Percentiles rank a stretch among this genome's conserved stretches.
These are phyloP conservation scores for Fusarium brevicatenulatum DNA, from an alignment of 2,329 filamentous ascomycete genomes.

Conservation along the genomic window DNA sequence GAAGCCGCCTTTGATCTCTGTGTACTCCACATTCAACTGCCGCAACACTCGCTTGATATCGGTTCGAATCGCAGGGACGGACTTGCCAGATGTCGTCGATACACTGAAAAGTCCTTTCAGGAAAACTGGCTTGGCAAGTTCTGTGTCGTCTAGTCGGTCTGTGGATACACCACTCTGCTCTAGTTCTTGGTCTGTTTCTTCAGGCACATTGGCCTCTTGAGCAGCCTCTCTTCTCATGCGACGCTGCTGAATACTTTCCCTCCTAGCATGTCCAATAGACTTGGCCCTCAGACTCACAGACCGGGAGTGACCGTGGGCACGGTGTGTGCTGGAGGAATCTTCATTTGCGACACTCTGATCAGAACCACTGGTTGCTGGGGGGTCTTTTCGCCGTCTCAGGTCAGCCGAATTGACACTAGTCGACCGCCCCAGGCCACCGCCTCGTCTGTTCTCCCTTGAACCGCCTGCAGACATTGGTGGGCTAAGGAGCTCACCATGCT, in stretches of 20 bases:
- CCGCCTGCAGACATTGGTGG: constrained; percentile 73
- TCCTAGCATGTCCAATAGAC: constrained; percentile 86
- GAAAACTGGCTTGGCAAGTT: constrained; percentile 92
- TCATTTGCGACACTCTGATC: constrained; percentile 75
- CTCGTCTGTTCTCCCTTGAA: constrained; percentile 66
- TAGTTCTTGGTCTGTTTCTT: constrained; percentile 88
- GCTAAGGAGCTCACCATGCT: constrained; percentile 81
- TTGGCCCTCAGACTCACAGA: constrained; percentile 79
- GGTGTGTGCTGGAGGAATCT: constrained; percentile 61
- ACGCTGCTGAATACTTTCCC: constrained; percentile 91
- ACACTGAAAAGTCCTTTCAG: constrained; percentile 98
- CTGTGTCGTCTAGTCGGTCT: constrained; percentile 72
- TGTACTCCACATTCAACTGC: constrained; percentile 89
- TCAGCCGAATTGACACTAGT: constrained; percentile 93
- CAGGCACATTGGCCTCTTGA: constrained; percentile 81
- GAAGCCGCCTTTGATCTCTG: constrained; percentile 94
- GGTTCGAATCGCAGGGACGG: constrained; percentile 82
- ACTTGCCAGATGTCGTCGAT: constrained; percentile 93
- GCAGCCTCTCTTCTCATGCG: constrained; percentile 78
- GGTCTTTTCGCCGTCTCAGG: constrained; percentile 76
- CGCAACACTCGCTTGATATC: constrained; percentile 92
- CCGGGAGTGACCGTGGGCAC: constrained; percentile 62
- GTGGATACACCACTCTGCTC: constrained; percentile 69
- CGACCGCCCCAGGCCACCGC: constrained; percentile 78
- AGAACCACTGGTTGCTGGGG: constrained; percentile 80